phyloP scores from a whole-genome alignment of 2,329 filamentous ascomycete species.

The Plenodomus lindquistii region DNA sequence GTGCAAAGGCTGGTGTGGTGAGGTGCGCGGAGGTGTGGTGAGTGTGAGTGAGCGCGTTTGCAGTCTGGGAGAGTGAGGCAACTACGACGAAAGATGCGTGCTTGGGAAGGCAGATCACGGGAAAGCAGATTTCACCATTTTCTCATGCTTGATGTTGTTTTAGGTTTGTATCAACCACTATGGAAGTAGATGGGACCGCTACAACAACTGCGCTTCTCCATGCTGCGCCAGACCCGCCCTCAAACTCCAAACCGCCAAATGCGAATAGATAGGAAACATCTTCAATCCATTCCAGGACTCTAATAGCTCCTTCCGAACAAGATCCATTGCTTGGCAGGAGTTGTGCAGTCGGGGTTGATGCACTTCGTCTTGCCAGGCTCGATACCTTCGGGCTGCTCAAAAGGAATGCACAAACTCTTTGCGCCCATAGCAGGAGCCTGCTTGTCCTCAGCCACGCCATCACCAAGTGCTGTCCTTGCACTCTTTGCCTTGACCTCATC shows the following conservation, averaged over 20 bases:
- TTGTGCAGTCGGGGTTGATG: constrained; percentile 82
- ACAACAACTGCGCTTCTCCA: constrained; percentile 9
- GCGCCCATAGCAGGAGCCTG: constrained; percentile 75
- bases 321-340: constrained; percentile 80
- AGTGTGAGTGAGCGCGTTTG: no score
- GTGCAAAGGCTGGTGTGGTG: no score
- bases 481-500: constrained; percentile 94
- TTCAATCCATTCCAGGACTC: neutral
- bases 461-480: constrained; percentile 69
- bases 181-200: constrained; percentile 6
- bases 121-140: neutral
- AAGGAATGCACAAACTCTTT: constrained; percentile 77
- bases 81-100: neutral
- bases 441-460: constrained; percentile 74
- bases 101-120: neutral
- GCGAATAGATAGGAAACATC: constrained; percentile 13
- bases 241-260: constrained; percentile 29
- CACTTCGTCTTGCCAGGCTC: constrained; percentile 85
- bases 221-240: constrained; percentile 9
- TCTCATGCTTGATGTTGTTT: constrained; percentile 8
- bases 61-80: neutral
- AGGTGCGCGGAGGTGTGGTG: no score
- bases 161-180: constrained; percentile 5
- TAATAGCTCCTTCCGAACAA: constrained; percentile 74
- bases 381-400: constrained; percentile 82